Percentiles rank a stretch among this genome's conserved stretches.
phyloP scores from a whole-genome alignment of 176 grass and related monocot species.

The Panicum miliaceum region DNA sequence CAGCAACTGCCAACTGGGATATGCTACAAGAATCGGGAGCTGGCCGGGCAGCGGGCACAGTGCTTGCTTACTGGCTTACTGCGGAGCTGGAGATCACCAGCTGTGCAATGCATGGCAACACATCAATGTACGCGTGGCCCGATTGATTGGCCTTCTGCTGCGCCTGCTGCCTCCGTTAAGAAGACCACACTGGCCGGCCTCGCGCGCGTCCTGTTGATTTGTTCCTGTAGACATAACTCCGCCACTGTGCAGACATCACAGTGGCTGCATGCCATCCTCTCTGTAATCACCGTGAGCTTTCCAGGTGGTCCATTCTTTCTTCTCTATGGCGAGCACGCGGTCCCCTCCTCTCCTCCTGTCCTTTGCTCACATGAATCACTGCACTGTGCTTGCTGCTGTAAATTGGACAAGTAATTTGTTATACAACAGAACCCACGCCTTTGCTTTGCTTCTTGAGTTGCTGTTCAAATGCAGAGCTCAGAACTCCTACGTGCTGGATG shows the following conservation, averaged over 20 bases:
- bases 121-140: background rate
- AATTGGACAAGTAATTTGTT: background rate
- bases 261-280: slow-evolving; percentile 10
- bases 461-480: background rate
- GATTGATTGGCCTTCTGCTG: slow-evolving; percentile 10
- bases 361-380: background rate
- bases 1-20: slow-evolving; percentile 12
- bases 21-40: background rate
- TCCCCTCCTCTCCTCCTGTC: background rate
- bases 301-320: background rate
- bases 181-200: background rate
- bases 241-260: slow-evolving; percentile 24
- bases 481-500: background rate
- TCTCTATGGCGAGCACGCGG: background rate
- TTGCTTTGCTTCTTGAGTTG: background rate
- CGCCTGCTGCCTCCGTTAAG: slow-evolving; percentile 15
- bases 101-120: background rate
- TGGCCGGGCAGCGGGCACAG: no score
- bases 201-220: slow-evolving; percentile 17
- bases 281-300: slow-evolving; percentile 2
- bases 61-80: background rate
- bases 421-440: background rate
- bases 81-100: slow-evolving; percentile 5
- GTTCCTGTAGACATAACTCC: slow-evolving; percentile 22
- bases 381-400: background rate